These are phyloP conservation scores for Sporisorium iseilematis-ciliati DNA, from an alignment of 1,284 basidiomycete genomes.

Conservation along the genomic window DNA sequence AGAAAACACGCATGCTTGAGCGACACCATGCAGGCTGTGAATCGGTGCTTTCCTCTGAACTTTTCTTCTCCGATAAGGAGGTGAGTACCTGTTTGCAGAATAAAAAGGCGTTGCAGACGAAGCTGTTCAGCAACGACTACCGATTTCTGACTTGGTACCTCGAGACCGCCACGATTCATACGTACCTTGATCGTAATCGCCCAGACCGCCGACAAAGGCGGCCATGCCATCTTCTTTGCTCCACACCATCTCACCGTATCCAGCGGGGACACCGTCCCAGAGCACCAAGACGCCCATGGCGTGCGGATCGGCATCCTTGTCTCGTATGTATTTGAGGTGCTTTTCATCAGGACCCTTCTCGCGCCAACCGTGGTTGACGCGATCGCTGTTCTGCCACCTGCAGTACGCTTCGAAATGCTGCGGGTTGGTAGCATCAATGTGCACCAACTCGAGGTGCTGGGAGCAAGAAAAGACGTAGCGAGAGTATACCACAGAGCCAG, in stretches of 20 bases:
- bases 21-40: constrained; percentile 41
- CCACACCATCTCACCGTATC: constrained; percentile 75
- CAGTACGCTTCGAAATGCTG: constrained; percentile 74
- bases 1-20: constrained; percentile 56
- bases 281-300: constrained; percentile 73
- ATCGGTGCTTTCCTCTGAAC: constrained; percentile 71
- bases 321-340: constrained; percentile 73
- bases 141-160: too few relatives aligned
- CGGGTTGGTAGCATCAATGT: constrained; percentile 72
- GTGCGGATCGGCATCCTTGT: constrained; percentile 71
- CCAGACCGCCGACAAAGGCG: constrained; percentile 59
- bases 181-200: constrained; percentile 75
- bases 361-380: constrained; percentile 74
- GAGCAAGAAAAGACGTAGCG: constrained; percentile 73
- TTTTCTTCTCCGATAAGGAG: constrained; percentile 74
- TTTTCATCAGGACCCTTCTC: constrained; percentile 74
- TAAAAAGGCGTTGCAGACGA: too few relatives aligned
- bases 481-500: constrained; percentile 73
- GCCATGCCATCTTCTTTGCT: constrained; percentile 71
- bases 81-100: constrained; percentile 72
- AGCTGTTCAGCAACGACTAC: too few relatives aligned
- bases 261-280: constrained; percentile 75
- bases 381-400: constrained; percentile 74
- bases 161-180: too few relatives aligned
- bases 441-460: constrained; percentile 72